Conservation (phyloP, 768 basidiomycete species). For the Hortiboletus campestris region DNA sequence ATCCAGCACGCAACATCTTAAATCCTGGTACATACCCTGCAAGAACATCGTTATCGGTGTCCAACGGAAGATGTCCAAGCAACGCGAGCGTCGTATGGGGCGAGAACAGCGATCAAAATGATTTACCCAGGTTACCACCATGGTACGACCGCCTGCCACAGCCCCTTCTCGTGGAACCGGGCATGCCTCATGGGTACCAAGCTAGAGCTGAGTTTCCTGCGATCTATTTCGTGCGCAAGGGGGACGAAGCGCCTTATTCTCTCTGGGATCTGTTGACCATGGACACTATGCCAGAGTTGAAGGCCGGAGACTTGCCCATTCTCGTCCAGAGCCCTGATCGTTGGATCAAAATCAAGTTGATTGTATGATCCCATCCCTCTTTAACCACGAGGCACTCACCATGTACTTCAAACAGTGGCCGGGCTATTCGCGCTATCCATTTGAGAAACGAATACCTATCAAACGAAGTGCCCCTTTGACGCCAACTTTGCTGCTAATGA, state of each 20-base stretch:
- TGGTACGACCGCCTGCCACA: conserved; percentile 23
- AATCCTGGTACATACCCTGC: conserved; percentile 21
- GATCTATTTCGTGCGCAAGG: conserved; percentile 33
- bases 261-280: conserved; percentile 22
- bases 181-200: conserved; percentile 6
- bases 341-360: conserved; percentile 35
- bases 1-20: conserved; percentile 30
- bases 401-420: conserved; percentile 40
- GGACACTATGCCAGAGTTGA: conserved; percentile 26
- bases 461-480: conserved; percentile 32
- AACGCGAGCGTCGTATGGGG: not conserved
- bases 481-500: conserved; percentile 30
- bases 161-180: conserved; percentile 14
- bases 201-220: conserved; percentile 19
- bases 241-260: conserved; percentile 27
- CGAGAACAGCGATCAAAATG: conserved; percentile 4
- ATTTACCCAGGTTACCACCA: not conserved
- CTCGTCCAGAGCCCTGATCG: conserved; percentile 22
- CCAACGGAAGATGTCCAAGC: conserved; percentile 6
- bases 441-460: conserved; percentile 38
- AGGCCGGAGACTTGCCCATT: conserved; percentile 19
- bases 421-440: conserved; percentile 40
- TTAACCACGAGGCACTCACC: not conserved
- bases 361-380: conserved; percentile 25
- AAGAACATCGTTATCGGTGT: conserved; percentile 2